Conservation (phyloP, 2,329 filamentous ascomycete genomes). For the Metarhizium rileyi region DNA sequence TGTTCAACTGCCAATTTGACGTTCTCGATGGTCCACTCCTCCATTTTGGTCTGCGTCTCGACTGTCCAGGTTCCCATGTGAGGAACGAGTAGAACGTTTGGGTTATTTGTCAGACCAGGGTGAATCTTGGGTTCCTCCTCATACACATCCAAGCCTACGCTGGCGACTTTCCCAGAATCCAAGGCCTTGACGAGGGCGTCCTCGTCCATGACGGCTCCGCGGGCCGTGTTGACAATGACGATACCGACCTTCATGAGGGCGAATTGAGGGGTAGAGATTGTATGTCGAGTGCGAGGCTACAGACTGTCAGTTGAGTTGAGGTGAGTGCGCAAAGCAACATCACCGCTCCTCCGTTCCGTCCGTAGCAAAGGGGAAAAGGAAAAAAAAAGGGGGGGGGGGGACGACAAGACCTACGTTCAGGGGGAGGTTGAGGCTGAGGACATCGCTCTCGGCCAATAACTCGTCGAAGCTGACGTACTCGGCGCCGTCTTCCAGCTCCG, state of each 20-base stretch:
- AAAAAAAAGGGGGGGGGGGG: no score
- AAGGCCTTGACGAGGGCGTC: conserved; percentile 67
- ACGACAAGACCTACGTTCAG: conserved; percentile 61
- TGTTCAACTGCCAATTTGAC: conserved; percentile 51
- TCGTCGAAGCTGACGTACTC: conserved; percentile 67
- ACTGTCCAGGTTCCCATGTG: conserved; percentile 81
- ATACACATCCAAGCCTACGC: conserved; percentile 70
- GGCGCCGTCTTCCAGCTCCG: conserved; percentile 47
- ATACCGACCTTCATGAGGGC: conserved; percentile 68
- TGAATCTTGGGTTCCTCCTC: conserved; percentile 74
- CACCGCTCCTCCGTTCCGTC: no score
- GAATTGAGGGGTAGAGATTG: conserved; percentile 63
- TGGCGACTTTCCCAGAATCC: conserved; percentile 57
- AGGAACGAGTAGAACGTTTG: conserved; percentile 64
- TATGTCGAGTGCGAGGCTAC: conserved; percentile 59
- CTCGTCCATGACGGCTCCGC: conserved; percentile 76
- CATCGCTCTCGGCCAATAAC: conserved; percentile 59
- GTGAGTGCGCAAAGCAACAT: no score
- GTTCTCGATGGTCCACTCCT: conserved; percentile 66
- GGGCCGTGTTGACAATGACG: conserved; percentile 73
- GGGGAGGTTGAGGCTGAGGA: conserved; percentile 71
- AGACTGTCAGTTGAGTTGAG: background rate
- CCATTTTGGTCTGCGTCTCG: conserved; percentile 58
- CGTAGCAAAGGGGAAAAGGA: no score
- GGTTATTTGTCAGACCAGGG: conserved; percentile 59